Evolutionary conservation across 306 rosid genomes (phyloP), one percentile per base, ranked within the genome.

Genomic region (Casuarina glauca): DNA sequence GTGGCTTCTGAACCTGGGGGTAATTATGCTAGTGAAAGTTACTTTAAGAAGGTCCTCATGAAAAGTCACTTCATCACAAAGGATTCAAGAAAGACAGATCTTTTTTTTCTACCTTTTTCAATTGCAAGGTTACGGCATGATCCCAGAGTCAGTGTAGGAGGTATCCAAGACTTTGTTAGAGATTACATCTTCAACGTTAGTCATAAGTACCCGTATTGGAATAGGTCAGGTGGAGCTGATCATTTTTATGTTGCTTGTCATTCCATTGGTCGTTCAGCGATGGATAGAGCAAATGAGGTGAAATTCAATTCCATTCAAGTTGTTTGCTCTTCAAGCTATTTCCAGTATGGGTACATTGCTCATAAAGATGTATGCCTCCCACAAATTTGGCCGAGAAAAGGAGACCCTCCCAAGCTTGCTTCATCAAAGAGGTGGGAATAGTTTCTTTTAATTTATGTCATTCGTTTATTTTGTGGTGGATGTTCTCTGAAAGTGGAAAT

Each of bases 21-120:
- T 57, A 91, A 93, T 62, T 93, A 93, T 74, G 97, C 98, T 35
- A 93, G 98, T 73, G 98, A 93, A 78, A 87, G 97, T 82, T 93
- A 87, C 91, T 91, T 91, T 79, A 93, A 93, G 76, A 88, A 79
- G 63, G 84, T 73, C 69, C 92, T 93, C 9, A 63, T 81, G 80
- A 84, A 83, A 70, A 91, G 97, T 71, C 92, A 75, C 64, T 88
- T 93, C 86, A 80, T 90, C 57, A 90, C 96, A 13, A 64, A 78
- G 6, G 88, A 93, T 67, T 89, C 97, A 49, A 39, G 63, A 10
- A 51, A 84, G 70, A 97, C 97, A 52, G 90, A 88, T 76, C 92
- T 93, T 76, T 93, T 93, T 91, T 93, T 88, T 74, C 70, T 91
- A 53, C 97, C 98, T 10, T 91, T 93, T 78, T 93, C 98, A 70